Evolutionary conservation across 1,284 basidiomycete species (phyloP).

Genomic region (Ganoderma lucidum): DNA sequence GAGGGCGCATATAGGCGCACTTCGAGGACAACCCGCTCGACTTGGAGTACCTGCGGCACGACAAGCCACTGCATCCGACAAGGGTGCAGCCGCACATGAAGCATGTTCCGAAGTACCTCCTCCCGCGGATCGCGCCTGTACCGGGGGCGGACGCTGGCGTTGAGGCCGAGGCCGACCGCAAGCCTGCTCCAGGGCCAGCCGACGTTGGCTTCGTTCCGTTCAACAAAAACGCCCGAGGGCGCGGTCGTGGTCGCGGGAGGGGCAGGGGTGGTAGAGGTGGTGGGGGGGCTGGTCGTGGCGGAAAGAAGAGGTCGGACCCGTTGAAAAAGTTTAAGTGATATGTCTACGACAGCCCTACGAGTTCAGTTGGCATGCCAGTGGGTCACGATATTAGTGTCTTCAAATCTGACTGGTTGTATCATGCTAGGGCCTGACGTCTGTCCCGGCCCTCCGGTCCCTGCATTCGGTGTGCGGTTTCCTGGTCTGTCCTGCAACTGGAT

Average conservation of each 20-base stretch:
- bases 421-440: too few species aligned
- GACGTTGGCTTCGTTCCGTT: slow-evolving; percentile 74
- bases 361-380: slow-evolving; percentile 7
- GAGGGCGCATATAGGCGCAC: slow-evolving; percentile 73
- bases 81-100: slow-evolving; percentile 94
- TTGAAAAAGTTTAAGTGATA: slow-evolving; percentile 73
- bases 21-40: slow-evolving; percentile 98
- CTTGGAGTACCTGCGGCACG: slow-evolving; percentile 92
- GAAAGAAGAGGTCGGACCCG: slow-evolving; percentile 77
- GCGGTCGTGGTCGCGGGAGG: slow-evolving; percentile 55
- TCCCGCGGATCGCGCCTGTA: slow-evolving; percentile 81
- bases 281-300: slow-evolving; percentile 51
- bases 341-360: neutral
- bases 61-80: slow-evolving; percentile 89
- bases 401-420: too few species aligned
- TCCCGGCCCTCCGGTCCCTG: too few species aligned
- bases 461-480: too few species aligned
- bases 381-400: too few species aligned
- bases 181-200: slow-evolving; percentile 27
- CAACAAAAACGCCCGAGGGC: slow-evolving; percentile 60
- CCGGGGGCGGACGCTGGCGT: slow-evolving; percentile 44
- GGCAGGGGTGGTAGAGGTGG: slow-evolving; percentile 47
- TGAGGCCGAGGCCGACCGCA: slow-evolving; percentile 30
- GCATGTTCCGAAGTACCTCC: slow-evolving; percentile 93
- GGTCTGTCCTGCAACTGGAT: too few species aligned